These are phyloP conservation scores for Nemania sp. DNA, from an alignment of 2,329 filamentous ascomycete species.

Conservation along the genomic window DNA sequence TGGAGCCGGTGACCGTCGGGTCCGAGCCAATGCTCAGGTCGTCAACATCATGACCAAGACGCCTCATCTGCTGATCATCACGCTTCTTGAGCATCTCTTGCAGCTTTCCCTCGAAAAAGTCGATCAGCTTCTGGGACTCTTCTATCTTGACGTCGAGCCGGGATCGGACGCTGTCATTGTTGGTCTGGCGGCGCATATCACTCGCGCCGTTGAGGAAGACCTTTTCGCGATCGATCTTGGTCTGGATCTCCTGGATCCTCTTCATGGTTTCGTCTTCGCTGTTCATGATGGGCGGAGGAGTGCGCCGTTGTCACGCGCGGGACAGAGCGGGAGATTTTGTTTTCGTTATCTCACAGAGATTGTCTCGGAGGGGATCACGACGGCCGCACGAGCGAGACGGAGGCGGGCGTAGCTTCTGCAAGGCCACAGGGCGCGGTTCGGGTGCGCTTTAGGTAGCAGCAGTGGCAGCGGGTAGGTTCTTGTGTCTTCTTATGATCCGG, in stretches of 20 bases:
- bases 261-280: conserved; percentile 26
- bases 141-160: conserved; percentile 92
- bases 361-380: conserved; percentile 6
- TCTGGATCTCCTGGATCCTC: conserved; percentile 68
- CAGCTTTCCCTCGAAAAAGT: conserved; percentile 93
- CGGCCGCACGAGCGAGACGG: conserved; percentile 10
- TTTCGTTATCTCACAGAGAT: conserved; percentile 17
- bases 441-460: neutral
- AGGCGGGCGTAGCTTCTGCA: conserved; percentile 8
- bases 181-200: conserved; percentile 92
- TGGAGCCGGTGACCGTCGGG: conserved; percentile 40
- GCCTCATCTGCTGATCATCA: conserved; percentile 26
- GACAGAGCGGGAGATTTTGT: conserved; percentile 24
- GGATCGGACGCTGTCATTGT: conserved; percentile 88
- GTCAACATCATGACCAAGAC: conserved; percentile 66
- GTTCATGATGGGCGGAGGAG: conserved; percentile 29
- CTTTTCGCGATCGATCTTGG: conserved; percentile 98
- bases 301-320: conserved; percentile 44
- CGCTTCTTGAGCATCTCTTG: conserved; percentile 83
- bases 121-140: conserved; percentile 88
- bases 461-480: conserved; percentile 3
- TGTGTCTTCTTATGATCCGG: conserved; percentile 13
- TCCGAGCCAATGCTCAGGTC: conserved; percentile 65
- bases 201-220: conserved; percentile 92
- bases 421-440: neutral